Evolutionary conservation across 139 green algal species (phyloP).

Genomic region (Gonium pectorale): DNA sequence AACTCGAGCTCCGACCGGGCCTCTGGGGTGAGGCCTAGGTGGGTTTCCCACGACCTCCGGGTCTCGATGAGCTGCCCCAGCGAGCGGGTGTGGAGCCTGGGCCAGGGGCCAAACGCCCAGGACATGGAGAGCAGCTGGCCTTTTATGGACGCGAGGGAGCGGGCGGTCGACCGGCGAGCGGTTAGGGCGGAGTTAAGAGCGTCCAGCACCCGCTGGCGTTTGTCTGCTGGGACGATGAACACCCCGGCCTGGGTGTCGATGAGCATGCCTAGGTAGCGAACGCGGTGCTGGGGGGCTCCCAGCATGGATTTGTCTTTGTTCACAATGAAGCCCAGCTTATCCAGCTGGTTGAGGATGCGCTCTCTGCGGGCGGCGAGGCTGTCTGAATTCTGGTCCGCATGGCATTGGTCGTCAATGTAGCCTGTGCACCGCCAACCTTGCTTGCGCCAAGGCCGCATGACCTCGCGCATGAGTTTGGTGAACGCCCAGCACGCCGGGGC

Average conservation of each 20-base stretch:
- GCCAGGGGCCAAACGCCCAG: slow-evolving; percentile 2
- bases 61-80: slow-evolving; percentile 3
- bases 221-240: not conserved
- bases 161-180: not conserved
- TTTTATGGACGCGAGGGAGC: not conserved
- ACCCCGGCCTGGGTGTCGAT: not conserved
- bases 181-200: too few relatives aligned
- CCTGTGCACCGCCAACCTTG: not conserved
- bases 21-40: not conserved
- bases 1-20: not conserved
- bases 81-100: not conserved
- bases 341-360: not conserved
- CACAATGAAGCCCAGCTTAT: not conserved
- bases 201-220: not conserved
- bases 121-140: not conserved
- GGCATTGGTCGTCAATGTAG: not conserved
- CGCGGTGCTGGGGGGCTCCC: not conserved
- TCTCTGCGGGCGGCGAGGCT: not conserved
- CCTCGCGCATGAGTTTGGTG: not conserved
- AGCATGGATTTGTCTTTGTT: not conserved
- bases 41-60: not conserved
- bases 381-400: not conserved
- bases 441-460: not conserved
- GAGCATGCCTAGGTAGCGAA: not conserved
- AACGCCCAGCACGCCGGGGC: not conserved